Base-by-base conservation (phyloP, 805 yeast genomes). In the Pichia deserticola region DNA sequence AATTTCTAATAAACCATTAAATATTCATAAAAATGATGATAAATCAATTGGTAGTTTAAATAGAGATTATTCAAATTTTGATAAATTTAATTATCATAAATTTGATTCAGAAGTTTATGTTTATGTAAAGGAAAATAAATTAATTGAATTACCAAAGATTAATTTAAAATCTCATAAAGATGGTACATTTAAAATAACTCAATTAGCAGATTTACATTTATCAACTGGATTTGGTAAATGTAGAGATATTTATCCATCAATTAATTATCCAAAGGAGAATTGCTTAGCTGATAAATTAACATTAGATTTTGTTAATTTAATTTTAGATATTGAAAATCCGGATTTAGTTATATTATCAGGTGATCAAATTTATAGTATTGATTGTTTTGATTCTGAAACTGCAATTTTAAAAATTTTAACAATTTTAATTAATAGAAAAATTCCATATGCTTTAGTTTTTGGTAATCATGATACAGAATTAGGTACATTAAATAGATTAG, bases 401-500 rank as follows among this genome's bases (percentile, higher is more conserved):
- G 80, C 97, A 0, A 58, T 89, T n/a, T 73, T 84, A 51, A 92
- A 93, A 62, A 88, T 84, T 0, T 9, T 70, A 75, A 10, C 95
- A 96, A 0, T 30, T 7, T 78, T 88, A 30, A 75, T 90, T 28
- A 59, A 69, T 13, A 69, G 86, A 43, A 66, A 74, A 45, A 84
- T 90, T 8, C 97, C 98, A 4, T 93, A 78, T 72, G 92, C 97
- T 0, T 74, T 86, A 55, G 81, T 83, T 8, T 75, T 92, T 71
- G 99, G 99, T 0, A 93, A 93, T 64, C 99, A 93, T 63, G 99
- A 93, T 64, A 93, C 85, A 60, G 95, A 90, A 67, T 92, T 96
- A 0, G 95, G 96, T 1, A 75, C 82, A 5, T 57, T 89, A 50
- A 53, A 71, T 13, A 75, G 96, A 38, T 62, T 67, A 48, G 78